Evolutionary conservation across 805 yeast genomes (phyloP), one percentile per base, ranked within the genome.

Genomic region (Blastobotrys peoriensis): DNA sequence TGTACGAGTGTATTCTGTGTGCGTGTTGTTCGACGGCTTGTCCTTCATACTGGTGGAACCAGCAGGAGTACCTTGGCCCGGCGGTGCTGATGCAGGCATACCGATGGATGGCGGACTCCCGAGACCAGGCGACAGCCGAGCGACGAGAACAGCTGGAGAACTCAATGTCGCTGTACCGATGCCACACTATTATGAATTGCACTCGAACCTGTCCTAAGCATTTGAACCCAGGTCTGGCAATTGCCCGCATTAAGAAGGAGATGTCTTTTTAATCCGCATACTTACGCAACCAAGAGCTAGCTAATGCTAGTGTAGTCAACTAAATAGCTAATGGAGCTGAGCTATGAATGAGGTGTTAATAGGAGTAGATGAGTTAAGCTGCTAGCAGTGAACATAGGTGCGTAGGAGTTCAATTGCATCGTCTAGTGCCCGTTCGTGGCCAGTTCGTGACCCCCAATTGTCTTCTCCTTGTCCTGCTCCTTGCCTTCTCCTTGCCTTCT

Each of bases 1-100:
- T 93, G 56, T 91, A 91, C 72, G 98, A 91, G 72, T 91, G 98
- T 75, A 91, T 91, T 60, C 74, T 91, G 64, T 91, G 98, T 74
- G 98, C 98, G 8, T 89, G 98, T 72, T 91, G 98, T 70, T 89
- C 97, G 28, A 93, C 98, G 42, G 82, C 98, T 16, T 93, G 98
- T 74, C 98, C 98, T 44, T 89, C 98, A 2, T 93, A 93, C 78
- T 93, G 98, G 98, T 93, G 98, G 98, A 93, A 93, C 73, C 96
- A 87, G 73, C 95, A 89, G 70, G 95, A 93, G 74, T 93, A 93
- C 71, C 74, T 93, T 59, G 98, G 98, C 46, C 98, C 98, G 20
- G 98, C 98, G 23, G 98, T 93, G 44, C 78, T 93, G 67, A 86
- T 93, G 96, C 98, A 93, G 76, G 97, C 98, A 45, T 93, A 81